These are phyloP conservation scores for Arthrobotrys sphaeroides DNA, from an alignment of 2,329 filamentous ascomycete species.

Conservation along the genomic window DNA sequence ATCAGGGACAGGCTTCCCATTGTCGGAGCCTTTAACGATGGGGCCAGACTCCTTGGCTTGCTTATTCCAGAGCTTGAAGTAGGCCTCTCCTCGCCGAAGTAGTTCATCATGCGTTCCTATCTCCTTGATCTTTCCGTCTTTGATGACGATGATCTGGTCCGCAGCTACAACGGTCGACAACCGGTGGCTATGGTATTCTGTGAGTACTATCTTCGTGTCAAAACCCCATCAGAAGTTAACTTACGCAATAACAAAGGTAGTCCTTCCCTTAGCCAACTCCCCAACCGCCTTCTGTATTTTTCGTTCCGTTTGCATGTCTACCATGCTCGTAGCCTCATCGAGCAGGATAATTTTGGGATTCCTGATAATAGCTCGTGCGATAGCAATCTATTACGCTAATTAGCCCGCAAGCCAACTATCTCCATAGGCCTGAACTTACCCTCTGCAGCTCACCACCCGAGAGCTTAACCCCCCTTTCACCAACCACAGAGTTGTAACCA, in stretches of 20 bases:
- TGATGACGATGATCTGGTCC: slow-evolving; percentile 73
- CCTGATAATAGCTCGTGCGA: slow-evolving; percentile 62
- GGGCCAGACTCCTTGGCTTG: slow-evolving; percentile 62
- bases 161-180: slow-evolving; percentile 77
- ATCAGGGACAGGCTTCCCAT: slow-evolving; percentile 27
- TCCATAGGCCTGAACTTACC: slow-evolving; percentile 24
- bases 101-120: slow-evolving; percentile 71
- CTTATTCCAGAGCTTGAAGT: slow-evolving; percentile 73
- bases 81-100: slow-evolving; percentile 69
- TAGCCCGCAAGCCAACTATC: not conserved
- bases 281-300: slow-evolving; percentile 65
- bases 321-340: slow-evolving; percentile 67
- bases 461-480: slow-evolving; percentile 65
- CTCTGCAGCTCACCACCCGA: slow-evolving; percentile 67
- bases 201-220: slow-evolving; percentile 41
- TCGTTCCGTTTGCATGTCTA: slow-evolving; percentile 64
- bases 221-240: slow-evolving; percentile 54
- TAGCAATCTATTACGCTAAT: slow-evolving; percentile 55
- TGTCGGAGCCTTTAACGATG: slow-evolving; percentile 20
- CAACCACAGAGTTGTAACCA: slow-evolving; percentile 65
- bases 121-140: slow-evolving; percentile 71
- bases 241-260: slow-evolving; percentile 67
- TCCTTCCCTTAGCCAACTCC: slow-evolving; percentile 64
- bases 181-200: slow-evolving; percentile 66
- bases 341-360: slow-evolving; percentile 63